Evolutionary conservation across 2,329 filamentous ascomycete genomes (phyloP).

Genomic region (Penicillium italicum): DNA sequence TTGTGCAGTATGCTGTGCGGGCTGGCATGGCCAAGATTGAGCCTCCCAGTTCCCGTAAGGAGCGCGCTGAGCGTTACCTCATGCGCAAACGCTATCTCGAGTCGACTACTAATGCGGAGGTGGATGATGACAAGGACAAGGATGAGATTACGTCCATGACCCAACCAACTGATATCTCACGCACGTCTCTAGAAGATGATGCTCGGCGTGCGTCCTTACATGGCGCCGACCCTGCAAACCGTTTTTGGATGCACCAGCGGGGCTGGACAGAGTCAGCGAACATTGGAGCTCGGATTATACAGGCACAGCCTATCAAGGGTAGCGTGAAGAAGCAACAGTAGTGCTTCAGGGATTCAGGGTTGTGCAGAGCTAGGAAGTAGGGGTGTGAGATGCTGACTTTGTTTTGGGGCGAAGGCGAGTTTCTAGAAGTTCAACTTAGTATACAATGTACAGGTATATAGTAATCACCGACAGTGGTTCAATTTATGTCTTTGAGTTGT

Average conservation of each 20-base stretch:
- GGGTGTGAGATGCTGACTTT: neutral
- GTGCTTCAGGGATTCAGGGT: neutral
- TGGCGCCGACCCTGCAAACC: constrained; percentile 31
- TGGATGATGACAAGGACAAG: constrained; percentile 22
- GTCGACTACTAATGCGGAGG: constrained; percentile 24
- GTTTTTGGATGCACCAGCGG: constrained; percentile 46
- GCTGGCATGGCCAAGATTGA: constrained; percentile 75
- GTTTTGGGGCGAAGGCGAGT: neutral
- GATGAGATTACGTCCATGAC: constrained; percentile 1
- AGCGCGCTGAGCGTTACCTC: constrained; percentile 73
- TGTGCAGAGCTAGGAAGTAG: neutral
- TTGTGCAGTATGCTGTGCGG: constrained; percentile 68
- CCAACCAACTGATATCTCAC: constrained; percentile 32
- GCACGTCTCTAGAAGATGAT: constrained; percentile 43
- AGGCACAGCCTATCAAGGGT: constrained; percentile 25
- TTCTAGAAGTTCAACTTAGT: neutral
- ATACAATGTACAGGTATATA: neutral
- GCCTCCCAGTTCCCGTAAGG: constrained; percentile 79
- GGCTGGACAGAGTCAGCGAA: constrained; percentile 43
- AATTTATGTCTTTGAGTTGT: neutral
- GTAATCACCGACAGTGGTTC: neutral
- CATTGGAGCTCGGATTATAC: constrained; percentile 42
- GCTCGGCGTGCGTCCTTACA: constrained; percentile 36
- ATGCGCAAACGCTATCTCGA: constrained; percentile 77
- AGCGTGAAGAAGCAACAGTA: constrained; percentile 38